Conservation (phyloP, 75 land plant genomes). For the Sequoia sempervirens region DNA sequence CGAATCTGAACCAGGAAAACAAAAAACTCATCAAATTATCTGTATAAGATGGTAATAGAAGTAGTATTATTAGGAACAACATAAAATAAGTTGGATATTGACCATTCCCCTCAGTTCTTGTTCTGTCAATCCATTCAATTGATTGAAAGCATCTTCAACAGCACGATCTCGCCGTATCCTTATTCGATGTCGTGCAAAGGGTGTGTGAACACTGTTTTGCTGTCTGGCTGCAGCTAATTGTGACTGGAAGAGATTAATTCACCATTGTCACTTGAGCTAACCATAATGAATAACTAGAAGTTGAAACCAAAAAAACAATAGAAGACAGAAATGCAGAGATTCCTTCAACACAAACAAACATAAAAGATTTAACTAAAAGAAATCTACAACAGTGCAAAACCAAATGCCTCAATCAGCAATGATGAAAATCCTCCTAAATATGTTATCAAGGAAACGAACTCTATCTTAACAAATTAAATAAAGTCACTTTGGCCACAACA, state of each 20-base stretch:
- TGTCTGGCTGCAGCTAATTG: slow-evolving; percentile 62
- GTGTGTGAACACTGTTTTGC: slow-evolving; percentile 39
- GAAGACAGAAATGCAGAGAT: background rate
- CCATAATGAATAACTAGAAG: background rate
- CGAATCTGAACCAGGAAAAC: slow-evolving; percentile 63
- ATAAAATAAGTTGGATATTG: slow-evolving; percentile 6
- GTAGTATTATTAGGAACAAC: background rate
- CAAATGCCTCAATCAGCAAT: background rate
- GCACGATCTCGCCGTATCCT: slow-evolving; percentile 82
- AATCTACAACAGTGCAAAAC: background rate
- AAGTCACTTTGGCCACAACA: background rate
- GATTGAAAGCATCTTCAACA: slow-evolving; percentile 84
- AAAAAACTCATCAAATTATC: background rate
- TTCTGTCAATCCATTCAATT: slow-evolving; percentile 66
- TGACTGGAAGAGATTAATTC: slow-evolving; percentile 38
- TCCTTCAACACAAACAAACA: background rate
- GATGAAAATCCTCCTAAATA: background rate
- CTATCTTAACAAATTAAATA: background rate
- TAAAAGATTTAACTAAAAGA: background rate
- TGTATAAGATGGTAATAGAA: background rate
- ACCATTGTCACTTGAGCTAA: background rate
- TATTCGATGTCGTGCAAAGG: slow-evolving; percentile 60
- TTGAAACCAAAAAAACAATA: background rate
- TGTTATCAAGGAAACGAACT: background rate
- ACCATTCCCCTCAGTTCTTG: slow-evolving; percentile 80